These are phyloP conservation scores for Bipolaris victoriae DNA, from an alignment of 2,329 filamentous ascomycete genomes.

Conservation along the genomic window DNA sequence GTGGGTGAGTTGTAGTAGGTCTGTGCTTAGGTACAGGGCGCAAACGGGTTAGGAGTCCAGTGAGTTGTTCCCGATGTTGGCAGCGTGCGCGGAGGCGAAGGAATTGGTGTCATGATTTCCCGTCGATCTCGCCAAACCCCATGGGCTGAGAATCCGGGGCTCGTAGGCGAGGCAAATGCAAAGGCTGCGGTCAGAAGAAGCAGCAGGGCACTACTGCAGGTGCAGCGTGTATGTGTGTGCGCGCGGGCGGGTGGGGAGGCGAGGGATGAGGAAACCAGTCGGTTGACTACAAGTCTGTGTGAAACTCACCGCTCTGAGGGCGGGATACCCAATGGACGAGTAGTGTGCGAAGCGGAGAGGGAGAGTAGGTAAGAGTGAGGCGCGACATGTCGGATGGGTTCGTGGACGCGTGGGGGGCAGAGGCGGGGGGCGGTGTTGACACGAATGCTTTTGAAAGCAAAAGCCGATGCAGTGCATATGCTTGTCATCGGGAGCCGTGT, in stretches of 20 bases:
- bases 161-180: slow-evolving; percentile 8
- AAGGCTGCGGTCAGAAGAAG: slow-evolving; percentile 20
- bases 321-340: neutral
- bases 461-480: slow-evolving; percentile 7
- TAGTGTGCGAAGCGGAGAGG: neutral
- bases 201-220: slow-evolving; percentile 34
- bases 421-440: slow-evolving; percentile 5
- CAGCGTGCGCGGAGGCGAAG: neutral
- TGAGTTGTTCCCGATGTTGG: neutral
- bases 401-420: neutral
- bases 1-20: neutral
- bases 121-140: slow-evolving; percentile 11
- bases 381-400: slow-evolving; percentile 3
- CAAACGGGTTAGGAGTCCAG: no score
- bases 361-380: slow-evolving; percentile 8
- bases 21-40: neutral
- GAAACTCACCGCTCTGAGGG: slow-evolving; percentile 32
- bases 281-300: slow-evolving; percentile 22
- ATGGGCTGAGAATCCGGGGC: slow-evolving; percentile 7
- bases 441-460: slow-evolving; percentile 10
- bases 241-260: slow-evolving; percentile 23
- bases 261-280: slow-evolving; percentile 19
- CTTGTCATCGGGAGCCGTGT: slow-evolving; percentile 7
- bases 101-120: slow-evolving; percentile 10
- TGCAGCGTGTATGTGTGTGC: slow-evolving; percentile 21